These are phyloP conservation scores for Leccinum rimulosum DNA, from an alignment of 768 basidiomycete species.

Conservation along the genomic window DNA sequence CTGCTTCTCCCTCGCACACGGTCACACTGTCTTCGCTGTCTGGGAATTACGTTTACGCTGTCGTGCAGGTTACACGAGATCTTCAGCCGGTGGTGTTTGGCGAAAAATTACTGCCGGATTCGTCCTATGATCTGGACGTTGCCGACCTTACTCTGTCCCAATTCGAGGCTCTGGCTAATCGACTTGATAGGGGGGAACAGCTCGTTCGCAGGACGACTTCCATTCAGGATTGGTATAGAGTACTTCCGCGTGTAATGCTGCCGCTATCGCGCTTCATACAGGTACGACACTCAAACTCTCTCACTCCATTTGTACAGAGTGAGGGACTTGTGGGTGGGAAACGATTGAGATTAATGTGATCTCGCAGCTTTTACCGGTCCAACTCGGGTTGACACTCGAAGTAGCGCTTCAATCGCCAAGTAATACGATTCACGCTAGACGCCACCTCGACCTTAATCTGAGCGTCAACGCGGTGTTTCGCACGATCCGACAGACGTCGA, in stretches of 20 bases:
- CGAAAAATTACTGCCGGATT: slow-evolving; percentile 72
- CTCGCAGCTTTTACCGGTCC: slow-evolving; percentile 53
- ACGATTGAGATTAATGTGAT: slow-evolving; percentile 6
- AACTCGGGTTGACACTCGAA: slow-evolving; percentile 78
- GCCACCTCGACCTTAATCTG: slow-evolving; percentile 68
- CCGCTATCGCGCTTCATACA: slow-evolving; percentile 74
- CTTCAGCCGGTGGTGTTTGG: slow-evolving; percentile 83
- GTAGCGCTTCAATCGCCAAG: slow-evolving; percentile 57
- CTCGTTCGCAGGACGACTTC: slow-evolving; percentile 30
- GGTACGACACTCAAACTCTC: slow-evolving; percentile 41
- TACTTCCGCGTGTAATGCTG: slow-evolving; percentile 56
- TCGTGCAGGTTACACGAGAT: slow-evolving; percentile 92
- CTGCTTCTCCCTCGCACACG: slow-evolving; percentile 47
- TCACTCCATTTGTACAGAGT: slow-evolving; percentile 2
- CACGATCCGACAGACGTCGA: slow-evolving; percentile 71
- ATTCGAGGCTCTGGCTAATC: slow-evolving; percentile 64
- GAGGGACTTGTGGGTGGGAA: slow-evolving; percentile 2
- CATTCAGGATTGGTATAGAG: slow-evolving; percentile 45
- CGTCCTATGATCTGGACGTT: slow-evolving; percentile 73
- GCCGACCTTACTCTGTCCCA: slow-evolving; percentile 82
- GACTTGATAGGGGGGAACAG: slow-evolving; percentile 43
- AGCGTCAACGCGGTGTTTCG: slow-evolving; percentile 85
- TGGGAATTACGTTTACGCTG: slow-evolving; percentile 83
- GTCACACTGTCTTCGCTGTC: slow-evolving; percentile 87
- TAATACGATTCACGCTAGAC: slow-evolving; percentile 38